Evolutionary conservation across 2,329 filamentous ascomycete genomes (phyloP).

Genomic region (Phyllosticta citriasiana): DNA sequence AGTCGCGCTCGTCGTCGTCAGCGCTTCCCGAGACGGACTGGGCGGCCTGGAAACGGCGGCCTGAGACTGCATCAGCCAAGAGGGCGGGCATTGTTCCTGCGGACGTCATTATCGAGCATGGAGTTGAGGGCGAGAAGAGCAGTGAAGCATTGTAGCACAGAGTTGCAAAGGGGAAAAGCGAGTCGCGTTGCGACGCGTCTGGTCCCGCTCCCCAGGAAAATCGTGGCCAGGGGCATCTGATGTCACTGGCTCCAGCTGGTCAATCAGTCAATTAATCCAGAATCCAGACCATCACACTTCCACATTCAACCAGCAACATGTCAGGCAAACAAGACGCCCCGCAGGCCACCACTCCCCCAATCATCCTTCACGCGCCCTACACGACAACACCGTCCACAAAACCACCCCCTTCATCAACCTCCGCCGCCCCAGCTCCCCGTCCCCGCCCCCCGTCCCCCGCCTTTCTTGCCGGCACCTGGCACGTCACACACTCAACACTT

Average conservation of each 20-base stretch:
- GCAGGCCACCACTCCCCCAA: neutral
- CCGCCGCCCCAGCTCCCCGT: neutral
- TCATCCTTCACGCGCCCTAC: conserved; percentile 11
- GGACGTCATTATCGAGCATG: neutral
- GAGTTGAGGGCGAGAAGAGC: no score
- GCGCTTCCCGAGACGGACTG: neutral
- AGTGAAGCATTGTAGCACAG: neutral
- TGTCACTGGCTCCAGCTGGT: neutral
- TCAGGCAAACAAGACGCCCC: neutral
- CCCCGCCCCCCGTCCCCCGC: conserved; percentile 25
- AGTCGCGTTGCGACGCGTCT: neutral
- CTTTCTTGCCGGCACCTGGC: conserved; percentile 25
- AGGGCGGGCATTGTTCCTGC: neutral
- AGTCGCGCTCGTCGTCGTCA: neutral
- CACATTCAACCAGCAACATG: neutral
- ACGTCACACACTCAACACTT: conserved; percentile 29
- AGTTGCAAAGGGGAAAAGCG: neutral
- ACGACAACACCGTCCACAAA: neutral
- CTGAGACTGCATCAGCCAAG: neutral
- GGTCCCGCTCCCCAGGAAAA: neutral
- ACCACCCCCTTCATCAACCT: neutral
- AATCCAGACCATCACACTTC: neutral
- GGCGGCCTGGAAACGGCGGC: neutral
- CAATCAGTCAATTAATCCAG: neutral
- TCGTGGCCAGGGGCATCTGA: neutral